Percentiles rank a stretch among this genome's conserved stretches.
Conservation (phyloP, 768 basidiomycete species). For the Amanita brunnescens region DNA sequence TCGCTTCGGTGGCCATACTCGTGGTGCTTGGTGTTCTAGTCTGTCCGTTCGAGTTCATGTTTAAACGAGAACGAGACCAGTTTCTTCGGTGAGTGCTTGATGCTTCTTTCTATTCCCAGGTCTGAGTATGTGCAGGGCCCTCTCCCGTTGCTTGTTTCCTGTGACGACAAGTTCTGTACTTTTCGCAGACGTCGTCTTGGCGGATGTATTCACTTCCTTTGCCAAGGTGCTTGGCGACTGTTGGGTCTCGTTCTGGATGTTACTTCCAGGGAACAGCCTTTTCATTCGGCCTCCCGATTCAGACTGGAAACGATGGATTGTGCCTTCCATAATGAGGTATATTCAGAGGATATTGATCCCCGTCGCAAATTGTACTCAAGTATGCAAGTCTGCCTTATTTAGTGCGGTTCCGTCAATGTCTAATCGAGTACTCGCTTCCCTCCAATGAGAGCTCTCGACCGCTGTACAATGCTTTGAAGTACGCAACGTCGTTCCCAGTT, state of each 20-base stretch:
- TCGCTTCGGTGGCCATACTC: slow-evolving; percentile 63
- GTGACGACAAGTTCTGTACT: slow-evolving; percentile 51
- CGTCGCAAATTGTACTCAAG: background rate
- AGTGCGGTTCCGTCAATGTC: slow-evolving; percentile 88
- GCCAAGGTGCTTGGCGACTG: slow-evolving; percentile 95
- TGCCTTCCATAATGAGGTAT: slow-evolving; percentile 85
- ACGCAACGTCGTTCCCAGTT: slow-evolving; percentile 93
- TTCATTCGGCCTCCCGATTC: slow-evolving; percentile 51
- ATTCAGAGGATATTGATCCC: slow-evolving; percentile 9
- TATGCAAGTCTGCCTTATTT: slow-evolving; percentile 67
- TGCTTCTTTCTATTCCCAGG: slow-evolving; percentile 3
- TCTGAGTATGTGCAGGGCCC: slow-evolving; percentile 36
- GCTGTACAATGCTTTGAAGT: slow-evolving; percentile 89
- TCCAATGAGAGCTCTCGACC: slow-evolving; percentile 62
- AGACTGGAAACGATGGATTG: slow-evolving; percentile 63
- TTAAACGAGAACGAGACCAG: slow-evolving; percentile 65
- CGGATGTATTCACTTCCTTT: slow-evolving; percentile 93
- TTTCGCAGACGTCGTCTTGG: slow-evolving; percentile 90
- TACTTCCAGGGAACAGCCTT: slow-evolving; percentile 77
- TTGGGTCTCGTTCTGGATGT: slow-evolving; percentile 82
- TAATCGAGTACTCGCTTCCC: slow-evolving; percentile 68
- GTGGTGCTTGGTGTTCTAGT: slow-evolving; percentile 48
- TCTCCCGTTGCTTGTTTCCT: slow-evolving; percentile 71
- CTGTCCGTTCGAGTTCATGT: slow-evolving; percentile 58
- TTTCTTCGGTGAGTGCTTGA: slow-evolving; percentile 61